phyloP scores from a whole-genome alignment of 352 stramenopile genomes.

The Globisporangium paroecandrum region DNA sequence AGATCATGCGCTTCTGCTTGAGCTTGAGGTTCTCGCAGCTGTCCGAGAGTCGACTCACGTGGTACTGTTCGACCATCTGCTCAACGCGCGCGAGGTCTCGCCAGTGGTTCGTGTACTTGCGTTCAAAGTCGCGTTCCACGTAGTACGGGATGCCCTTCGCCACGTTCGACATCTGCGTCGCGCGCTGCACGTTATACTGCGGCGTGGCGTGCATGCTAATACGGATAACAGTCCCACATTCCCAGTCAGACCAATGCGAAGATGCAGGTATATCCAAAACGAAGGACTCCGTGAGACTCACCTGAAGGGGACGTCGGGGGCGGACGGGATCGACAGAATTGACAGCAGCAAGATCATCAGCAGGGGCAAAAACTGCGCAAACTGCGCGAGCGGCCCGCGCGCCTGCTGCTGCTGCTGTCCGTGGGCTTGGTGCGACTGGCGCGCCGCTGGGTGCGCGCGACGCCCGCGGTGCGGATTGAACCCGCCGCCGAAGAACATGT shows the following conservation, averaged over 20 bases:
- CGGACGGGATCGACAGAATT: slow-evolving; percentile 68
- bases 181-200: slow-evolving; percentile 73
- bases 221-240: not conserved
- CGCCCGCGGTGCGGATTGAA: slow-evolving; percentile 57
- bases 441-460: slow-evolving; percentile 6
- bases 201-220: slow-evolving; percentile 66
- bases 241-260: not conserved
- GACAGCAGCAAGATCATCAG: slow-evolving; percentile 85
- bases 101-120: slow-evolving; percentile 84
- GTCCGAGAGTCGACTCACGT: slow-evolving; percentile 67
- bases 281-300: slow-evolving; percentile 8
- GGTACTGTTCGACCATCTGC: slow-evolving; percentile 84
- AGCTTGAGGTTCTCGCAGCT: slow-evolving; percentile 79
- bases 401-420: slow-evolving; percentile 29
- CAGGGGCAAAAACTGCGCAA: slow-evolving; percentile 84
- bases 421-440: slow-evolving; percentile 14
- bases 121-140: slow-evolving; percentile 82
- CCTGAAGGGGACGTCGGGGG: slow-evolving; percentile 76
- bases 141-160: slow-evolving; percentile 87
- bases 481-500: slow-evolving; percentile 89
- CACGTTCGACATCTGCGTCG: slow-evolving; percentile 80
- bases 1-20: slow-evolving; percentile 87
- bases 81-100: slow-evolving; percentile 79
- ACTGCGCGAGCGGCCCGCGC: slow-evolving; percentile 37
- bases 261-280: not conserved